Evolutionary conservation across 2,329 filamentous ascomycete species (phyloP), one percentile per base, ranked within the genome.

Genomic region (Phialophora tarda): DNA sequence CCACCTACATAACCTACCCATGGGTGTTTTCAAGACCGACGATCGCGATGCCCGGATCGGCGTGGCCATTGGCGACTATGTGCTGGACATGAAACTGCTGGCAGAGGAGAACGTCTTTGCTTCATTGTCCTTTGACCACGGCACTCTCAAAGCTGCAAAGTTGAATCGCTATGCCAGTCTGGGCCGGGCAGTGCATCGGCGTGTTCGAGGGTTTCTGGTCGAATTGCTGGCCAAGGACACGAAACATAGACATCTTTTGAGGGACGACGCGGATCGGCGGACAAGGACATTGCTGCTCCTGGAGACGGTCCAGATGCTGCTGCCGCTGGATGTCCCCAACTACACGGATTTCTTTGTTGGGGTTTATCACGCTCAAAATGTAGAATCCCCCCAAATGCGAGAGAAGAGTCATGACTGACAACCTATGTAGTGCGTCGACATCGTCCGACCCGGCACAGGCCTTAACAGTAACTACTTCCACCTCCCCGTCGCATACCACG

Each of bases 401-500:
- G 12, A 12, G 8, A 14, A 17, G n/a, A 17, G 21, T 28, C 58
- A 3, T 28, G 17, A 10, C 5, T 12, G n/a, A 23, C 21, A 21
- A 48, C 12, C 24, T 50, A n/a, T 7, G 26, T 2, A 59, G 3
- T 47, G 38, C 8, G 26, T 34, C 1, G n/a, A 53, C 53, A 65
- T 41, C 87, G 90, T 2, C 92, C 90, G 91, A 88, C n/a, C 83
- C 94, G 14, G 88, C 93, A 0, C 82, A 91, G 4, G 92, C 90
- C 0, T 90, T 90, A 10, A 91, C 30, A 28, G 21, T 17, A 5
- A 64, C 55, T 66, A 50, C 30, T 64, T 23, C 56, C 58, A 53
- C 44, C 28, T 60, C 14, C 69, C 69, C 1, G 28, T 64, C 2
- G 69, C 23, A n/a, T 71, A 67, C 54, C 38, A 62, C 28, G 66